Evolutionary conservation across 148 eudicot genomes (phyloP).

Genomic region (Gaultheria prostrata): DNA sequence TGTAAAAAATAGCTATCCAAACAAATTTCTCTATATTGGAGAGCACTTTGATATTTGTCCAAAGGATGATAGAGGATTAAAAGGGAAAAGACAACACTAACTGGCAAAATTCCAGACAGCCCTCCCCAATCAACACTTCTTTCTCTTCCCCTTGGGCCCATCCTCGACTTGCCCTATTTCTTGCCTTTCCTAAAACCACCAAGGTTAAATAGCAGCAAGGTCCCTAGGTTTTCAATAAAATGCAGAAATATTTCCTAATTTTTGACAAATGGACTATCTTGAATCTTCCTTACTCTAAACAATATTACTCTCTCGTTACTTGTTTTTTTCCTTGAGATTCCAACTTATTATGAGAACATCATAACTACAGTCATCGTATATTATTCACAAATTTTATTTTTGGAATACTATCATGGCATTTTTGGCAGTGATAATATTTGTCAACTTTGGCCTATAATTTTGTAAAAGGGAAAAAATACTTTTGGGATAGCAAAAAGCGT

Average conservation of each 20-base stretch:
- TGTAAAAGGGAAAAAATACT: too few relatives aligned
- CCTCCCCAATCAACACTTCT: not conserved
- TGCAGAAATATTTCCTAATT: not conserved
- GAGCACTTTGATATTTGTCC: not conserved
- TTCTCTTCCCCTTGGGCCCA: not conserved
- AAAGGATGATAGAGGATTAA: conserved; percentile 1
- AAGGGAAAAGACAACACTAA: conserved; percentile 12
- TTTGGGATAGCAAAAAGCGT: too few relatives aligned
- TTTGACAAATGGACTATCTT: not conserved
- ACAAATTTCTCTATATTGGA: too few relatives aligned
- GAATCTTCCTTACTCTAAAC: not conserved
- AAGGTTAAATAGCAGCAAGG: not conserved
- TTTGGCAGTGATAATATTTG: too few relatives aligned
- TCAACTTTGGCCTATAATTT: too few relatives aligned
- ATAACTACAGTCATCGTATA: too few relatives aligned
- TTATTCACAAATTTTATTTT: too few relatives aligned
- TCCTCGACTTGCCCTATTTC: not conserved
- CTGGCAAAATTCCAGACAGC: conserved; percentile 21
- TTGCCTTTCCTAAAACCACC: not conserved
- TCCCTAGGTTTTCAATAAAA: not conserved
- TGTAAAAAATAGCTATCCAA: too few relatives aligned
- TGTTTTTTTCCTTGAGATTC: too few relatives aligned
- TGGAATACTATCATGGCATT: too few relatives aligned
- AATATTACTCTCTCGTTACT: not conserved
- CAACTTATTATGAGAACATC: too few relatives aligned